Base-by-base conservation (phyloP, 2,329 filamentous ascomycete genomes). In the Mycosphaerella sp. region DNA sequence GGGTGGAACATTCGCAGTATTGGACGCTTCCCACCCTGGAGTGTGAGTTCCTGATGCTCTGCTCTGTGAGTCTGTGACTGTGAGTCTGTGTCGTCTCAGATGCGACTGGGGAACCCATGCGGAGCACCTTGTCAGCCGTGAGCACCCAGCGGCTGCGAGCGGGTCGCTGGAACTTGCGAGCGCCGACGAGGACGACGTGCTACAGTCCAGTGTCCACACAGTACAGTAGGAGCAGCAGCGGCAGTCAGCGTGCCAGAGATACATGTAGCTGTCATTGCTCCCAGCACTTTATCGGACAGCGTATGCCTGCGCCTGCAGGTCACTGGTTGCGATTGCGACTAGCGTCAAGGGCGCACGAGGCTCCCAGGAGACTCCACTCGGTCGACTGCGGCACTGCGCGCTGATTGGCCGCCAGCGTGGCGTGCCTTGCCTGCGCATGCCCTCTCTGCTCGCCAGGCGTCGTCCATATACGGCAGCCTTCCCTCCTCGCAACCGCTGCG, bases 321-420 rank as follows among this genome's bases (percentile, higher is more conserved):
- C 36, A 21, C 41, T 17, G 16, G 45, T 30, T 36, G 37, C 37
- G 28, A 34, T 41, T 47, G 27, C 34, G 41, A 41, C 50, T 44
- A 36, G 40, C 44, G 32, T 40, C 41, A 32, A 32, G 21, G 37
- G 49, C 44, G 50, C 50, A 52, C 50, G 50, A 43, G 44, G 49
- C 41, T 45, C 50, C 30, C 44, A 21, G 6, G 21, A 21, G 50
- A 44, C 50, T 21, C 50, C 44, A 49, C n/a, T n/a, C n/a, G n/a
- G n/a, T n/a, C n/a, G n/a, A n/a, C n/a, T n/a, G n/a, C n/a, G n/a
- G n/a, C n/a, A n/a, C 44, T 35, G n/a, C 28, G 9, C 8, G 13
- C 25, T 45, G 44, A 34, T 49, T 44, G 50, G 49, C 47, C 41
- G 41, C 41, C 48, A 44, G 41, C 48, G 30, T 17, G 17, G 47